These are phyloP conservation scores for Pascua guehoae DNA, from an alignment of 1,284 basidiomycete genomes.

Conservation along the genomic window DNA sequence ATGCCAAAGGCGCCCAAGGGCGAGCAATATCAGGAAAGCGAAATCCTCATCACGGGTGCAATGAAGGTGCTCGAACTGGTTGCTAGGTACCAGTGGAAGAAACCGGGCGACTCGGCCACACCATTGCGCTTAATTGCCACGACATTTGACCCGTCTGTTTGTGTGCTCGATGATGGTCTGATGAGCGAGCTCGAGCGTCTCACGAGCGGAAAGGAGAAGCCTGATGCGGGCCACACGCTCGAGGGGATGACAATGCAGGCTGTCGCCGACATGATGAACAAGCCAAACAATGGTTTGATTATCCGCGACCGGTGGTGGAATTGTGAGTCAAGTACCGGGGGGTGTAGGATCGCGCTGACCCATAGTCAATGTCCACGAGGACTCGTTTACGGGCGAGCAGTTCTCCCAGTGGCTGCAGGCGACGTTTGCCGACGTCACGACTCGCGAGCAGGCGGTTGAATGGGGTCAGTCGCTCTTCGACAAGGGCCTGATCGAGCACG, in stretches of 20 bases:
- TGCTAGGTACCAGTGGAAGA: slow-evolving; percentile 70
- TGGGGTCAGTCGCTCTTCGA: slow-evolving; percentile 71
- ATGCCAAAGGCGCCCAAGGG: slow-evolving; percentile 62
- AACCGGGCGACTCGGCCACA: slow-evolving; percentile 57
- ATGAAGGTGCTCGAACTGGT: slow-evolving; percentile 88
- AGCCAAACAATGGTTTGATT: slow-evolving; percentile 42
- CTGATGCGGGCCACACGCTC: slow-evolving; percentile 28
- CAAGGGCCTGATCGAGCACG: slow-evolving; percentile 76
- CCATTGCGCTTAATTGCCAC: slow-evolving; percentile 70
- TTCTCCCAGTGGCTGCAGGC: slow-evolving; percentile 81
- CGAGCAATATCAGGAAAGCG: slow-evolving; percentile 76
- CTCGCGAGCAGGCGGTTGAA: slow-evolving; percentile 70
- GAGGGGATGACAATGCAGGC: slow-evolving; percentile 41
- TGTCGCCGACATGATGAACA: slow-evolving; percentile 44
- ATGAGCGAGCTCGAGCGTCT: slow-evolving; percentile 75
- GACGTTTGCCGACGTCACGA: slow-evolving; percentile 78
- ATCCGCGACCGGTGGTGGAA: slow-evolving; percentile 47
- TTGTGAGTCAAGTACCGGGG: slow-evolving; percentile 21
- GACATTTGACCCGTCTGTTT: slow-evolving; percentile 72
- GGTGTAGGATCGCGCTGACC: neutral
- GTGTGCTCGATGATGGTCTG: slow-evolving; percentile 69
- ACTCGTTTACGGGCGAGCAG: slow-evolving; percentile 80
- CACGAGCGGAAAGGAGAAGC: slow-evolving; percentile 36
- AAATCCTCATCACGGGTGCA: slow-evolving; percentile 81
- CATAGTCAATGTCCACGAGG: slow-evolving; percentile 37